Evolutionary conservation across 345 rosid species (phyloP), one percentile per base, ranked within the genome.

Genomic region (Salix brachista): DNA sequence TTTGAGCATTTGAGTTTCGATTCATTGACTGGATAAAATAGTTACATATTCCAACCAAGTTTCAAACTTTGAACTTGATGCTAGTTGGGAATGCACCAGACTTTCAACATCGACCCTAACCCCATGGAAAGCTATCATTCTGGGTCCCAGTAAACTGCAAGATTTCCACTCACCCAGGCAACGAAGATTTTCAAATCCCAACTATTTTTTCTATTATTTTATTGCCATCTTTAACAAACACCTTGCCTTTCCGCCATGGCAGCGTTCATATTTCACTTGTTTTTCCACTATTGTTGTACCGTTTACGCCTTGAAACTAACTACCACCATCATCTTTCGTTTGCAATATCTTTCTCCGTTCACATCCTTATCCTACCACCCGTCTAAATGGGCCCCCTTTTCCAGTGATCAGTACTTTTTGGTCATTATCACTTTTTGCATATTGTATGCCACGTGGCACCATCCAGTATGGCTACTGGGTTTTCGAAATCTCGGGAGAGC

Each of bases 101-200:
- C 14, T 73, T 75, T 26, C 26, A 14, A 65, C 14, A 34, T 34
- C 36, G 36, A 34, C 52, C 42, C n/a, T 56, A 8, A 34, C 36
- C 64, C 73, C 69, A 16, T 46, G 4, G 54, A 56, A 78, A 54
- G 65, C 64, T 17, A 74, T 21, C 71, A 65, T 37, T 71, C 75
- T 81, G 3, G 65, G 77, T 36, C 71, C 76, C 70, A 28, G 41
- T 75, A 61, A 71, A 60, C 83, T 67, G 11, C 26, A 72, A 42
- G 60, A 36, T 23, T 60, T 80, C 67, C 77, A 80, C 78, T 69
- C 58, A 19, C 4, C 67, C 61, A 82, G 69, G 61, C 62, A 74
- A 37, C 23, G 71, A 36, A 21, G 50, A 46, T 69, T 72, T 11
- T 37, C 68, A 23, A 50, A 4, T 68, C 48, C 71, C 32, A 41